Evolutionary conservation across 2,329 filamentous ascomycete genomes (phyloP).

Genomic region (Fusarium piperis): DNA sequence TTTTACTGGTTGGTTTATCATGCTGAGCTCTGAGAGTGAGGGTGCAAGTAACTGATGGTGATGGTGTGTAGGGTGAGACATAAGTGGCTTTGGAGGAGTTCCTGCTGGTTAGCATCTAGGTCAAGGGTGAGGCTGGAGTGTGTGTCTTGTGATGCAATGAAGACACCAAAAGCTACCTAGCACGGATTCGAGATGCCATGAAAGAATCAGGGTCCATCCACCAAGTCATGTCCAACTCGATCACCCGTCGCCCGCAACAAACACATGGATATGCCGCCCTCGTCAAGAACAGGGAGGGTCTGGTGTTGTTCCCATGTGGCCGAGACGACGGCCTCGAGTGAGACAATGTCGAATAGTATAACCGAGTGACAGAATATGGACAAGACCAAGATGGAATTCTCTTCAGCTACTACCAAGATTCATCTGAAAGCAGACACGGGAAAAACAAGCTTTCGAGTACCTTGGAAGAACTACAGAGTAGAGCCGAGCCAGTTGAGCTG

Average conservation of each 20-base stretch:
- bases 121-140: neutral
- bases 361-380: neutral
- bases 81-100: neutral
- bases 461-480: neutral
- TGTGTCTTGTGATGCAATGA: constrained; percentile 2
- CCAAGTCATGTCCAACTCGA: constrained; percentile 17
- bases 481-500: neutral
- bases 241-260: neutral
- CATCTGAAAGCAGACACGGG: neutral
- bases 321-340: neutral
- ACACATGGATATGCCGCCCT: neutral
- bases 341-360: constrained; percentile 25
- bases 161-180: neutral
- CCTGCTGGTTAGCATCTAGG: neutral
- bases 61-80: constrained; percentile 7
- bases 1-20: neutral
- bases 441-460: neutral
- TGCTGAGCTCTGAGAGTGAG: neutral
- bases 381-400: neutral
- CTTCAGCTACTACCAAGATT: neutral
- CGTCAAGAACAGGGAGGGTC: constrained; percentile 33
- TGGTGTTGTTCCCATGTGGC: constrained; percentile 33
- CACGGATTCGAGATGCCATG: neutral
- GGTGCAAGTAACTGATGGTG: neutral
- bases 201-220: constrained; percentile 34